Evolutionary conservation across 2,329 filamentous ascomycete genomes (phyloP), one percentile per base, ranked within the genome.

Genomic region (Xylariaceae sp.): DNA sequence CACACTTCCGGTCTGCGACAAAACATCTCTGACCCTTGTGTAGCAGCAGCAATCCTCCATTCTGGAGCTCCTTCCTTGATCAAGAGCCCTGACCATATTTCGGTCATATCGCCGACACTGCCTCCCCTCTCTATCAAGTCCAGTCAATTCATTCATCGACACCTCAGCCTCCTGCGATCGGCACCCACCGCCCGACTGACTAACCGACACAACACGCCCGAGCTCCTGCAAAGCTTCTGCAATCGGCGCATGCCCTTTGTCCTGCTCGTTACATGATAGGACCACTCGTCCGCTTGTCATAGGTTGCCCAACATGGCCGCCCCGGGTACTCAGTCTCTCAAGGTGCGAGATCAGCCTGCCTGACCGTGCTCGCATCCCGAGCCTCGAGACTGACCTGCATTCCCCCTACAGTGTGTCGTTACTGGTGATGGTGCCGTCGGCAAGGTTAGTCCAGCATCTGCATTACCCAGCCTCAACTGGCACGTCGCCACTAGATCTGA

Each of bases 381-480:
- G 31, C 36, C 33, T 57, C 61, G 58, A 65, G 56, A 46, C 49
- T 59, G 57, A 53, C 51, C 35, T 42, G 23, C 37, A 36, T 39
- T 38, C 31, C 10, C 43, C 17, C 23, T 55, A 40, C 51, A 95
- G 88, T 98, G 92, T 64, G 92, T 98, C 60, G 92, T 98, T 58
- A 96, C 92, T 44, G 92, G 92, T 68, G 92, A 98, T 64, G 92
- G 92, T 85, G 92, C 92, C 60, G 92, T 98, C 54, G 92, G 92
- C 65, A 98, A 98, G 78, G 89, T 94, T 66, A 65, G 70, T 61
- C 37, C 27, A 29, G 19, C 37, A n/a, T n/a, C n/a, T n/a, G n/a
- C n/a, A n/a, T n/a, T n/a, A n/a, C n/a, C n/a, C n/a, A n/a, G n/a
- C n/a, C n/a, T n/a, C n/a, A n/a, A n/a, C n/a, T n/a, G n/a, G n/a